Base-by-base conservation (phyloP, 305 asterid genomes). In the Fraxinus sp. region DNA sequence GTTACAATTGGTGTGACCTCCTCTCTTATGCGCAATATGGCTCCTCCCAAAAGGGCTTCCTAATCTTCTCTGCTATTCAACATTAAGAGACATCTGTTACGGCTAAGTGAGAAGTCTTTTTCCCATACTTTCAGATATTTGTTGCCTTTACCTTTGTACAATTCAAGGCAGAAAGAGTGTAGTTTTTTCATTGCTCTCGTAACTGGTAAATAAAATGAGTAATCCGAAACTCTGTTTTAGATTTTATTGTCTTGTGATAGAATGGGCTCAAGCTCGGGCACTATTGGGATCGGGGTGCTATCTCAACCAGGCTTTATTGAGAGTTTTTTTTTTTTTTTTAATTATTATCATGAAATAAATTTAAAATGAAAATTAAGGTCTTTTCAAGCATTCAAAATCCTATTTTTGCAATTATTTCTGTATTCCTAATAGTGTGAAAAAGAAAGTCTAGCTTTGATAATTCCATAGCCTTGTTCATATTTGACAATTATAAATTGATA, bases 1-100 rank as follows among this genome's bases (percentile, higher is more conserved):
- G 66, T 84, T 70, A 78, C 88, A 66, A 32, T 86, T 5, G n/a
- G 62, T 9, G 89, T 83, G 77, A 64, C 85, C 1, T 83, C 84
- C 8, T 87, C 92, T 75, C 94, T 90, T 78, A 77, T 88, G 76
- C 81, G 59, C 85, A 88, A 89, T 83, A 88, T 89, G 92, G 92
- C 91, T 85, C 91, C 90, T 83, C 94, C 92, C 78, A 89, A 89
- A 84, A 90, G 91, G 74, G 84, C 91, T 0, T 86, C 89, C 11
- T 90, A 76, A 88, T 78, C 20, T 30, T 44, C 20, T 33, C 6
- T 14, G n/a, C 76, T 16, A 39, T 71, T 55, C 55, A n/a, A 7
- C 71, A 59, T 55, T 20, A 36, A 79, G 73, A 24, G 18, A 35
- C 79, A 30, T 0, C 44, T 64, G 41, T 7, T 41, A 7, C 24